Evolutionary conservation across 495 filamentous ascomycete genomes (phyloP), one percentile per base, ranked within the genome.

Genomic region (Aspergillus kassunensis): DNA sequence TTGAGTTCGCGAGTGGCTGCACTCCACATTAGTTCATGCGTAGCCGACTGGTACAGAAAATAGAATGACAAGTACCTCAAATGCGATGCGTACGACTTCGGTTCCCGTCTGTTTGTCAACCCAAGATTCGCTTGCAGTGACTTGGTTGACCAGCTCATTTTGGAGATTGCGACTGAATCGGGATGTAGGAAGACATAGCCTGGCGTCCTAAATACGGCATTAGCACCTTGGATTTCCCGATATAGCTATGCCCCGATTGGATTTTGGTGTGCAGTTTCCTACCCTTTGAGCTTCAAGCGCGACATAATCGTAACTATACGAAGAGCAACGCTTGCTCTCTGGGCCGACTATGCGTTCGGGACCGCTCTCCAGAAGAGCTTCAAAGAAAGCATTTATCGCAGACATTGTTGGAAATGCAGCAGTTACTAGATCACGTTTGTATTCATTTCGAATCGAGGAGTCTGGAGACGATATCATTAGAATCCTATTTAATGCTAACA

Each of bases 121-220:
- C 64, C 60, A 68, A 21, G 59, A 57, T 31, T 71, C 68, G 13
- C 63, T 46, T n/a, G 44, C 55, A 27, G 55, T 51, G 34, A 64
- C 24, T 12, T 57, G 51, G 30, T 23, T 27, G 2, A 68, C 53
- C 11, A 68, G 37, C 19, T 56, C 60, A 12, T 35, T 46, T 18
- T 23, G 19, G 11, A 65, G 50, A 1, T 59, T 16, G n/a, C 41
- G 34, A 19, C 43, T 13, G 3, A 13, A 25, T 35, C 60, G 36
- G 31, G 63, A 60, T 40, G 63, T 37, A 20, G 50, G 57, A 27
- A 70, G 45, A 41, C 68, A 72, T 44, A 20, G 16, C 18, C 6
- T 25, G 19, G 16, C 20, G 19, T 59, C 49, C 44, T 47, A 29
- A 29, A 54, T 43, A 44, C 56, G 11, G 42, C 12, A 16, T 25